These are phyloP conservation scores for Ganoderma sp. DNA, from an alignment of 1,284 basidiomycete species.

Conservation along the genomic window DNA sequence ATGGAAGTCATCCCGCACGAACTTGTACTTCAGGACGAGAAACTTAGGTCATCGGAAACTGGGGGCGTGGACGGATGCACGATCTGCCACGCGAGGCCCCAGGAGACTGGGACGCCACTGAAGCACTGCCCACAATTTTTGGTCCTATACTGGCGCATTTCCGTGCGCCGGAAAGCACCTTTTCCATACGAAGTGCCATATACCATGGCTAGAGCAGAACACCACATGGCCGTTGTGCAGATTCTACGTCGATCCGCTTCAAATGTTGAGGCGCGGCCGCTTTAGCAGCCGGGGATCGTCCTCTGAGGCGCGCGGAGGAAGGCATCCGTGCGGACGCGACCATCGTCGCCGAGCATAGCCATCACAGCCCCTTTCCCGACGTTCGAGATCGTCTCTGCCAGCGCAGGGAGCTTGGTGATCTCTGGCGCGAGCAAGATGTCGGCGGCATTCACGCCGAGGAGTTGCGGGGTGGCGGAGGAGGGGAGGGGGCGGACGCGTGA, in stretches of 20 bases:
- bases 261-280: not conserved
- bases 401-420: conserved; percentile 9
- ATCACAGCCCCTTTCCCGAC: conserved; percentile 20
- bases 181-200: not conserved
- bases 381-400: conserved; percentile 19
- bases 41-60: not conserved
- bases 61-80: not conserved
- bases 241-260: not conserved
- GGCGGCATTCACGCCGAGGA: conserved; percentile 16
- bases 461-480: no score
- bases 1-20: not conserved
- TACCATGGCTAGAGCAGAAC: not conserved
- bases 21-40: not conserved
- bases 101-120: no score
- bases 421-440: conserved; percentile 20
- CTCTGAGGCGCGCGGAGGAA: conserved; percentile 14
- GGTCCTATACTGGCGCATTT: not conserved
- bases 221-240: not conserved
- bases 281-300: conserved; percentile 10
- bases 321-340: conserved; percentile 24
- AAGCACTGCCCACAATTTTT: not conserved
- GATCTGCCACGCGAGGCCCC: not conserved
- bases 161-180: not conserved
- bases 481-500: no score
- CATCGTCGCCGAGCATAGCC: conserved; percentile 18